Base-by-base conservation (phyloP, 1,284 basidiomycete species). In the Moesziomyces globuligerus region DNA sequence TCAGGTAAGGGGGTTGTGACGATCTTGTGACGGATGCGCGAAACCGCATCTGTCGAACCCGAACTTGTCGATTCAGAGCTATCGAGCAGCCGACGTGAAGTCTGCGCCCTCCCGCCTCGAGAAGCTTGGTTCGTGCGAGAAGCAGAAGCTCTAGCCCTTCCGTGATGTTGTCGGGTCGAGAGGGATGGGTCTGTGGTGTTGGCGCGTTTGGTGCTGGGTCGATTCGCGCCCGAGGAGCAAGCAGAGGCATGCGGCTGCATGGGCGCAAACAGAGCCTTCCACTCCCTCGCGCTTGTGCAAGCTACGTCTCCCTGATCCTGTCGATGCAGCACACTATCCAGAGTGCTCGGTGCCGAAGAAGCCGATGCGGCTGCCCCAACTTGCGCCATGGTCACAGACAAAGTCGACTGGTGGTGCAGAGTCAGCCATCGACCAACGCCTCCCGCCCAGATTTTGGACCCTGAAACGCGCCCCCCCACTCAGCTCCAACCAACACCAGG, bases 1-100 rank as follows among this genome's bases (percentile, higher is more conserved):
- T 50, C 46, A 8, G 70, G 70, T 4, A 72, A 42, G 7, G 59
- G 59, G 1, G 54, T 60, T 23, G 70, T 67, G 18, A 72, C 41
- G 40, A 72, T 64, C 29, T 47, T 59, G 18, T 72, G 58, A 0
- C 69, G 46, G 23, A 72, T 72, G 1, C 45, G 54, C 7, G 53
- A 61, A 40, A 71, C 42, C 0, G 59, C 32, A 18, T 69, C 55
- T n/a, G 56, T 37, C 0, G 54, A 32, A 20, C 20, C 53, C n/a
- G 41, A 47, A 20, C 15, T 11, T 25, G 23, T 34, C 29, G 62
- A 51, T 23, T 18, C 23, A 20, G 56, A 44, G 4, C 48, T 42
- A 25, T 43, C 40, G 13, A 58, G 56, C 10, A 50, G 37, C 7
- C 43, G 49, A 26, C 41, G 47, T 24, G 46, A n/a, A 28, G 46